Base-by-base conservation (phyloP, 176 grass and related monocot genomes). In the Phoenix roebelenii region DNA sequence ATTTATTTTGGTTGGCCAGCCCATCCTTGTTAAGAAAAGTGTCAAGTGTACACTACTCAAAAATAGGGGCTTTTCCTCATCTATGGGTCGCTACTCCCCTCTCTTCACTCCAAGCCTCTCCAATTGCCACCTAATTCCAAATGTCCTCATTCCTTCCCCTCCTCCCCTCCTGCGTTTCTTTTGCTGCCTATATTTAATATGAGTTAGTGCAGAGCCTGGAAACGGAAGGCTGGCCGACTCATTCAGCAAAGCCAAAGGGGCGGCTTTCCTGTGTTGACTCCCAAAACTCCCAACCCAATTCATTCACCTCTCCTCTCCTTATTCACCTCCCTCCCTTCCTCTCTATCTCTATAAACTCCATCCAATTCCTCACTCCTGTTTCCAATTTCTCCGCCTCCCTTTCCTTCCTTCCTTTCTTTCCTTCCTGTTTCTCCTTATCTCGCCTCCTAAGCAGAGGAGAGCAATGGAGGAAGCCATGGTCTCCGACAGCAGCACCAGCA, bases 31-130 rank as follows among this genome's bases (percentile, higher is more conserved):
- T 44, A 3, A 44, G 9, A 44, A 44, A 12, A 44, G 35, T 14
- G 35, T 14, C 35, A 44, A 44, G 35, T 12, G 35, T 44, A 44
- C 35, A 14, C 35, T 44, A 14, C 35, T 44, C 1, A 44, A 44
- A 44, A 44, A 44, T 44, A 44, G 35, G 35, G 35, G 35, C 35
- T 44, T 44, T 44, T 44, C 35, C 5, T 9, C 10, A 14, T 44
- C 35, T 3, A 44, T 14, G 12, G 35, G 9, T 44, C 35, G 9
- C 35, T 9, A 44, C 35, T 44, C 7, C 48, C 61, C 62, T 50
- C 62, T n/a, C 62, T 65, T 65, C 62, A 65, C 62, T 65, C 62
- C 48, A 24, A 18, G 23, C 62, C 62, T 65, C 62, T 65, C n/a
- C 19, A 15, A 51, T 65, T 22, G 25, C 62, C 62, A 65, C 52